Evolutionary conservation across 371 early-diverging fungal genomes (phyloP).

Genomic region (Apophysomyces elegans): DNA sequence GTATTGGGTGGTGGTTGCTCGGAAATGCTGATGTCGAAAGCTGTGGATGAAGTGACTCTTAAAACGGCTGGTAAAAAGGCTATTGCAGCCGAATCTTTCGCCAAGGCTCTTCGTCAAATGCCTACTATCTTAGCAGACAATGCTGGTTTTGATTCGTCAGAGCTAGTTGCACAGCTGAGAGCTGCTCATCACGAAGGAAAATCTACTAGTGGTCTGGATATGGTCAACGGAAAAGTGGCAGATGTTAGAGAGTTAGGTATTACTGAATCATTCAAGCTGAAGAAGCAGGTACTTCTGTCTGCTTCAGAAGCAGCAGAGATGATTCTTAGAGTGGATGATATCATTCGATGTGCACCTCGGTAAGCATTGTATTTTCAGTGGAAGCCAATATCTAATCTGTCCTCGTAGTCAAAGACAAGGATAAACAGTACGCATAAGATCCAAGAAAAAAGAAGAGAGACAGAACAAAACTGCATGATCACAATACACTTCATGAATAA

Average conservation of each 20-base stretch:
- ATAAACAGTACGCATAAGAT: slow-evolving; percentile 6
- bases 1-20: slow-evolving; percentile 98
- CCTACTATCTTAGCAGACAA: slow-evolving; percentile 99
- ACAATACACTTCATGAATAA: slow-evolving; percentile 1
- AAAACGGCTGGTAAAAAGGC: slow-evolving; percentile 95
- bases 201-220: slow-evolving; percentile 86
- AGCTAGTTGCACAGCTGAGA: slow-evolving; percentile 90
- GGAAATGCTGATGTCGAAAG: slow-evolving; percentile 98
- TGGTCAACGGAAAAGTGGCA: slow-evolving; percentile 82
- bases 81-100: slow-evolving; percentile 97
- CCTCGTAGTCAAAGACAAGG: slow-evolving; percentile 22
- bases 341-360: slow-evolving; percentile 96
- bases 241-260: slow-evolving; percentile 92
- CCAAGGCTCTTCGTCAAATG: slow-evolving; percentile 96
- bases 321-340: slow-evolving; percentile 99
- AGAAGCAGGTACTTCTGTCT: slow-evolving; percentile 95
- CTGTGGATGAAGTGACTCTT: slow-evolving; percentile 92
- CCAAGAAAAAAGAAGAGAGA: neutral
- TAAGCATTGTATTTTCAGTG: slow-evolving; percentile 11
- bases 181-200: slow-evolving; percentile 93
- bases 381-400: neutral
- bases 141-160: slow-evolving; percentile 97
- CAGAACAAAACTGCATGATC: neutral
- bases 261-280: slow-evolving; percentile 98
- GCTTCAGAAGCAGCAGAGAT: slow-evolving; percentile 99